These are phyloP conservation scores for Psilocybe subaeruginosa DNA, from an alignment of 768 basidiomycete genomes.

Conservation along the genomic window DNA sequence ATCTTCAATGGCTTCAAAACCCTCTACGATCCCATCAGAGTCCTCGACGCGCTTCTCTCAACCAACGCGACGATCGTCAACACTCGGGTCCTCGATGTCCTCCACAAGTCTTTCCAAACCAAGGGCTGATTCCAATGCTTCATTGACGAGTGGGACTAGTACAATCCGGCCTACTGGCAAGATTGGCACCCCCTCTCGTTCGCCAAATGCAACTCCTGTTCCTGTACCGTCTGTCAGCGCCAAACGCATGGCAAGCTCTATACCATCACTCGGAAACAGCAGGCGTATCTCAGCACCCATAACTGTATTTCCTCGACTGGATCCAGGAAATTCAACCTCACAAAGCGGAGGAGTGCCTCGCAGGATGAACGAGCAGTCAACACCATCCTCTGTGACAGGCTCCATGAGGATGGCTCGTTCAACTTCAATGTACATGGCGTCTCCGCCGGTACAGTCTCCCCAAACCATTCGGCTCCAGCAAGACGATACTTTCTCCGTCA, in stretches of 20 bases:
- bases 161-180: conserved; percentile 45
- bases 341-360: conserved; percentile 19
- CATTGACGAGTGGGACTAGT: conserved; percentile 49
- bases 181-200: conserved; percentile 33
- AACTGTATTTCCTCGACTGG: conserved; percentile 31
- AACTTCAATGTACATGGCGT: conserved; percentile 26
- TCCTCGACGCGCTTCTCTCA: conserved; percentile 52
- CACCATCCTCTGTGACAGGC: conserved; percentile 25
- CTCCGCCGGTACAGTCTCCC: conserved; percentile 23
- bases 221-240: conserved; percentile 27
- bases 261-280: conserved; percentile 35
- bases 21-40: conserved; percentile 48
- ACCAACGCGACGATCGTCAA: conserved; percentile 43
- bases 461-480: conserved; percentile 19
- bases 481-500: conserved; percentile 29
- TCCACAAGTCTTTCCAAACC: conserved; percentile 47
- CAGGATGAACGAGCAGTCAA: conserved; percentile 11
- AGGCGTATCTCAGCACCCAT: conserved; percentile 44
- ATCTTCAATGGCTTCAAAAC: conserved; percentile 26
- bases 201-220: conserved; percentile 56
- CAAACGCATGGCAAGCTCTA: conserved; percentile 41
- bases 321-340: conserved; percentile 27
- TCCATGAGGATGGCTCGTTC: conserved; percentile 28
- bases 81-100: conserved; percentile 33
- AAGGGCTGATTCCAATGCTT: conserved; percentile 54